Percentiles rank a stretch among this genome's conserved stretches.
Conservation (phyloP, 441 rosid genomes). For the Brassica hybrid region DNA sequence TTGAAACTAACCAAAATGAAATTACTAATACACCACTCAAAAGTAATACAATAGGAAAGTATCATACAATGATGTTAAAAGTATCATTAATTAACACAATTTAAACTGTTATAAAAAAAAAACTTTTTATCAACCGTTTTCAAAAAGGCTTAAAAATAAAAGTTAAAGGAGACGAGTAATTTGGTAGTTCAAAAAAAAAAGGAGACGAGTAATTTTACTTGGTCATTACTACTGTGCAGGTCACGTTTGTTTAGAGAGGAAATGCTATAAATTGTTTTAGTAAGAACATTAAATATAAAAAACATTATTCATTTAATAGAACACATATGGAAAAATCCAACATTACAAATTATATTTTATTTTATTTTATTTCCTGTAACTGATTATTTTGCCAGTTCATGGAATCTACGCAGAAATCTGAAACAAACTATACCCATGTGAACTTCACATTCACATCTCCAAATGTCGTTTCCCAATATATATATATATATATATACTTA, state of each 20-base stretch:
- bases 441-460: conserved; percentile 35
- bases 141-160: neutral
- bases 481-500: neutral
- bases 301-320: neutral
- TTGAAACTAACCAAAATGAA: neutral
- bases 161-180: neutral
- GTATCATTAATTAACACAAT: neutral
- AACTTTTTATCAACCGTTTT: neutral
- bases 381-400: conserved; percentile 1
- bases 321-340: neutral
- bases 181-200: neutral
- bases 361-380: neutral
- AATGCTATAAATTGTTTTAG: neutral
- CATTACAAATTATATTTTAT: neutral
- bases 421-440: conserved; percentile 35
- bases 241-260: neutral
- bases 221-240: neutral
- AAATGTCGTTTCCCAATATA: conserved; percentile 6
- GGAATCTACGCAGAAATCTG: conserved; percentile 17
- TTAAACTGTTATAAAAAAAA: neutral
- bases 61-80: neutral
- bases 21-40: neutral
- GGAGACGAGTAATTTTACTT: neutral
- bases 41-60: neutral
- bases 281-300: neutral